These are phyloP conservation scores for Fusarium virguliforme DNA, from an alignment of 2,329 filamentous ascomycete species.

Conservation along the genomic window DNA sequence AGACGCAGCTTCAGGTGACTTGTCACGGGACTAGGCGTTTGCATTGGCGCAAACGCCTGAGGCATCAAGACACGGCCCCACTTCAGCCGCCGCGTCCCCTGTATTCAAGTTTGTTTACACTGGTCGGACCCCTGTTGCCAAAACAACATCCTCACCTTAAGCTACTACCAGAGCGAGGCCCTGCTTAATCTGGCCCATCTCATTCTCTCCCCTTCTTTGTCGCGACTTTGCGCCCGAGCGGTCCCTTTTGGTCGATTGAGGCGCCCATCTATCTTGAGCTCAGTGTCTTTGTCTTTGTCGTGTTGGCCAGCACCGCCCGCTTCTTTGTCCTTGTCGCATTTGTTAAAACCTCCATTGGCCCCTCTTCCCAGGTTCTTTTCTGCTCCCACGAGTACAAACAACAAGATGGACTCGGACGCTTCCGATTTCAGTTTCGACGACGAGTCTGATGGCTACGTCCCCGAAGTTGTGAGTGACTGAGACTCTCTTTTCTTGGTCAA, in stretches of 20 bases:
- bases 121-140: slow-evolving; percentile 44
- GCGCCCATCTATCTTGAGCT: slow-evolving; percentile 30
- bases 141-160: slow-evolving; percentile 51
- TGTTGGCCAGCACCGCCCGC: slow-evolving; percentile 42
- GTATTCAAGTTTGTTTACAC: slow-evolving; percentile 54
- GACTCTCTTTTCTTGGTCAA: slow-evolving; percentile 12
- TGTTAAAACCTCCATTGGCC: slow-evolving; percentile 41
- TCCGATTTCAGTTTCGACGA: slow-evolving; percentile 66
- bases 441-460: slow-evolving; percentile 62
- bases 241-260: slow-evolving; percentile 39
- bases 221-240: slow-evolving; percentile 49
- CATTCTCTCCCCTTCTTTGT: slow-evolving; percentile 44
- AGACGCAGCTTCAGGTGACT: slow-evolving; percentile 31
- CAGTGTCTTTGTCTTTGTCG: slow-evolving; percentile 38
- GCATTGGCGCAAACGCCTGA: slow-evolving; percentile 27
- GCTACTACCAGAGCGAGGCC: slow-evolving; percentile 42
- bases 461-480: slow-evolving; percentile 56
- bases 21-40: slow-evolving; percentile 38
- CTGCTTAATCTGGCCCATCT: slow-evolving; percentile 47
- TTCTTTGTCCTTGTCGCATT: slow-evolving; percentile 22
- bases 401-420: slow-evolving; percentile 70
- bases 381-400: slow-evolving; percentile 39
- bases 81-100: slow-evolving; percentile 43
- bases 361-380: slow-evolving; percentile 38
- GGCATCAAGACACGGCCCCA: slow-evolving; percentile 47